Evolutionary conservation across 441 rosid species (phyloP).

Genomic region (Pelargonium australe): DNA sequence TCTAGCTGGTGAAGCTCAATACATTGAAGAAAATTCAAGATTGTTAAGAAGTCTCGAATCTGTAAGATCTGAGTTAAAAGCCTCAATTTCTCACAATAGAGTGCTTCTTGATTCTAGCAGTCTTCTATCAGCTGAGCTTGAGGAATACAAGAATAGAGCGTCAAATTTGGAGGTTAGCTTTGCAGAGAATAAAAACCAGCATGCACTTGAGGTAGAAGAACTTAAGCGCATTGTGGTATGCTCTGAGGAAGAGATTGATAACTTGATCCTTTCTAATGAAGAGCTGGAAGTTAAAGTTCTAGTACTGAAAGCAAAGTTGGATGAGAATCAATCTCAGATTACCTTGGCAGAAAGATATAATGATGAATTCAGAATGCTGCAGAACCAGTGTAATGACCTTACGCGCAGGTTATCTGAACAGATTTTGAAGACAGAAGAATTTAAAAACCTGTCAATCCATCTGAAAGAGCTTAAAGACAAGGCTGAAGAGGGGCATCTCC

Average conservation of each 20-base stretch:
- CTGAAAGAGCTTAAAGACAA: conserved; percentile 87
- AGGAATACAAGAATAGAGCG: conserved; percentile 35
- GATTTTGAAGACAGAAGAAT: conserved; percentile 81
- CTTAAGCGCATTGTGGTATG: conserved; percentile 38
- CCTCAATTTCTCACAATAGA: conserved; percentile 45
- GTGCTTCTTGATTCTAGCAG: conserved; percentile 39
- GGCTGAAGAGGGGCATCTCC: conserved; percentile 62
- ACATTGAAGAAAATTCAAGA: conserved; percentile 54
- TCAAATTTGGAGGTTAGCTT: conserved; percentile 28
- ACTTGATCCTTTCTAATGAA: conserved; percentile 47
- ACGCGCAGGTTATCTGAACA: conserved; percentile 70
- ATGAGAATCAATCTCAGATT: conserved; percentile 43
- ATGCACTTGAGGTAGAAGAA: conserved; percentile 43
- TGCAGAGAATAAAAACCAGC: conserved; percentile 33
- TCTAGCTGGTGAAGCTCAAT: conserved; percentile 46
- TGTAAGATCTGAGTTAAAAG: conserved; percentile 56
- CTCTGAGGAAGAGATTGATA: conserved; percentile 55
- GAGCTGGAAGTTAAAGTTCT: conserved; percentile 49
- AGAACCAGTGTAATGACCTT: conserved; percentile 52
- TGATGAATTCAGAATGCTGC: conserved; percentile 40
- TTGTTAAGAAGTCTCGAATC: conserved; percentile 41
- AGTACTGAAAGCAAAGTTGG: conserved; percentile 50
- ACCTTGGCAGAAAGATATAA: conserved; percentile 28
- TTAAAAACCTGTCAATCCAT: conserved; percentile 70
- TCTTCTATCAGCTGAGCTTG: conserved; percentile 38